Evolutionary conservation across 2,329 filamentous ascomycete species (phyloP).

Genomic region (Sporothrix humicola): DNA sequence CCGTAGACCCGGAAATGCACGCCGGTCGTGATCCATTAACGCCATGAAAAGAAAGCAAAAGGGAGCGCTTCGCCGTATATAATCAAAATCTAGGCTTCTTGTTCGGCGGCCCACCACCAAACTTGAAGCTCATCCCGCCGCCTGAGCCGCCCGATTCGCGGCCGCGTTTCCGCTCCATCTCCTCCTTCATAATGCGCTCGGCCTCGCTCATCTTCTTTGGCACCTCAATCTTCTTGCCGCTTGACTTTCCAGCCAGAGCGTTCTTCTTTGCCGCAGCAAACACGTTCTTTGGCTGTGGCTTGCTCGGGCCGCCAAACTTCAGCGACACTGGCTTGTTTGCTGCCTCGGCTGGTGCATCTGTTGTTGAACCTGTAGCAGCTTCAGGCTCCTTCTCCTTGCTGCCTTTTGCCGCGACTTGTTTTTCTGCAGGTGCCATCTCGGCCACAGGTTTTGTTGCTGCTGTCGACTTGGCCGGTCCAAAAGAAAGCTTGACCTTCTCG

Average conservation of each 20-base stretch:
- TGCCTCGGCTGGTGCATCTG: conserved; percentile 19
- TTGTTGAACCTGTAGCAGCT: conserved; percentile 15
- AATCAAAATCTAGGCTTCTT: conserved; percentile 59
- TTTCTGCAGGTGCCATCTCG: neutral
- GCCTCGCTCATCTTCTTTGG: conserved; percentile 87
- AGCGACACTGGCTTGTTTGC: conserved; percentile 58
- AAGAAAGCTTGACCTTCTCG: conserved; percentile 76
- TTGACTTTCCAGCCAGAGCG: conserved; percentile 60
- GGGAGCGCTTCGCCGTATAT: neutral
- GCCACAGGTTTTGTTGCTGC: neutral
- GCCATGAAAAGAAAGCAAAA: neutral
- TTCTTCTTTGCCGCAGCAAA: conserved; percentile 74
- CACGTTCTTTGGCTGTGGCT: conserved; percentile 76
- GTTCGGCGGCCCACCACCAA: conserved; percentile 38
- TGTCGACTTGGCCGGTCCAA: conserved; percentile 52
- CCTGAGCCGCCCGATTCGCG: conserved; percentile 49
- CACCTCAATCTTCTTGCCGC: conserved; percentile 67
- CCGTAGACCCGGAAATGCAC: neutral
- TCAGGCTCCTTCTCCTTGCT: neutral
- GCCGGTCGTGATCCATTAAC: neutral
- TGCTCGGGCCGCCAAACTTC: conserved; percentile 62
- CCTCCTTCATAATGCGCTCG: conserved; percentile 87
- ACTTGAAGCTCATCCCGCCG: conserved; percentile 28
- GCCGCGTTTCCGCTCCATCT: conserved; percentile 72
- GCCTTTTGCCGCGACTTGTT: neutral